These are phyloP conservation scores for Moricandia moricandioides DNA, from an alignment of 345 rosid genomes.

Conservation along the genomic window DNA sequence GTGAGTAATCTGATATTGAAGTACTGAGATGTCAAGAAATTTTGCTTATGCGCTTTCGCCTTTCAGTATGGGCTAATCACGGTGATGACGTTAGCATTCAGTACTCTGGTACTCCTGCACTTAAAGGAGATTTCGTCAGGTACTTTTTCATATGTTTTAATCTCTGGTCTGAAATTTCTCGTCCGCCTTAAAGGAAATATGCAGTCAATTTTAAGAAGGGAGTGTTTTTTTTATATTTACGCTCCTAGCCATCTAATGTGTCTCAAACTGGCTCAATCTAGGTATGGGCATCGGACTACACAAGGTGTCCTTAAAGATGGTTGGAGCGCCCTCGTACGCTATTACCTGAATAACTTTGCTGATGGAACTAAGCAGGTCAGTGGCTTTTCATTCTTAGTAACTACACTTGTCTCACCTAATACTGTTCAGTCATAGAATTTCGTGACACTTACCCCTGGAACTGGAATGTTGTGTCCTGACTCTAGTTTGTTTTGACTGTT, in stretches of 20 bases:
- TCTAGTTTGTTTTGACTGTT: constrained; percentile 7
- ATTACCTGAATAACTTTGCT: constrained; percentile 85
- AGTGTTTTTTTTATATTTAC: constrained; percentile 5
- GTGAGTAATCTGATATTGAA: constrained; percentile 7
- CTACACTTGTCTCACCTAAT: not conserved
- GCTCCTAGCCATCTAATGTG: constrained; percentile 3
- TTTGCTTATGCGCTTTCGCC: constrained; percentile 25
- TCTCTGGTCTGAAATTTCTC: not conserved
- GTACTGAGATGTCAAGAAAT: constrained; percentile 8
- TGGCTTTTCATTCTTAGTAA: constrained; percentile 14
- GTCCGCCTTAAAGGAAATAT: constrained; percentile 8
- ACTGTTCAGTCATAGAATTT: no score
- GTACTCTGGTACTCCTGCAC: constrained; percentile 96
- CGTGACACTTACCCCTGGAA: not conserved
- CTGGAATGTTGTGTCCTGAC: constrained; percentile 1
- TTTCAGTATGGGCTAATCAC: constrained; percentile 97
- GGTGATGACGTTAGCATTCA: constrained; percentile 98
- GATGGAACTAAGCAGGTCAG: constrained; percentile 94
- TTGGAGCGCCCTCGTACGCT: constrained; percentile 77
- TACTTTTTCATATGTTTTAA: constrained; percentile 25
- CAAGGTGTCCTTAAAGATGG: constrained; percentile 87
- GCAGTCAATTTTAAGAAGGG: constrained; percentile 2
- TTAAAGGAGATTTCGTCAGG: constrained; percentile 98
- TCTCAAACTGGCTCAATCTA: constrained; percentile 33
- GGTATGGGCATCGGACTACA: constrained; percentile 81